Conservation (phyloP, 2,329 filamentous ascomycete genomes). For the Penicillium sclerotigenum region DNA sequence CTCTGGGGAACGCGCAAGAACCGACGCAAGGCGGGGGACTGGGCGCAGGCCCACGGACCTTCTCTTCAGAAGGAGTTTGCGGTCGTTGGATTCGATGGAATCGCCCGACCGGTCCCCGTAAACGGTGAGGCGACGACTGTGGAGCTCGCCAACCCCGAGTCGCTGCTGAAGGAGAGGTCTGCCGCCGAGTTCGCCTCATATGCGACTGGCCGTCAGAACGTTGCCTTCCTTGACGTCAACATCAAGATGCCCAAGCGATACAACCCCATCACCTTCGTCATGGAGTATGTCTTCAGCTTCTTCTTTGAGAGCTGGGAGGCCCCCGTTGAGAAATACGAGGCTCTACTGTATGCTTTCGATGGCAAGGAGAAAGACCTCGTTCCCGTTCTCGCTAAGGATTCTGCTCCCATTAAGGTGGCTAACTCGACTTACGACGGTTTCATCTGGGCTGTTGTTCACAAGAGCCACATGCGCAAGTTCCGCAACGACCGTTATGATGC, state of each 20-base stretch:
- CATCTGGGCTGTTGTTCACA: conserved; percentile 93
- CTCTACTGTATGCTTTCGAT: conserved; percentile 82
- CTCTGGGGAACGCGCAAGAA: conserved; percentile 78
- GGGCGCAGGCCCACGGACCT: conserved; percentile 72
- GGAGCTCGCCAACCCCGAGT: conserved; percentile 51
- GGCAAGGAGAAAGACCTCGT: conserved; percentile 81
- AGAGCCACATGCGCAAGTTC: conserved; percentile 84
- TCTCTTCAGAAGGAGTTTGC: conserved; percentile 78
- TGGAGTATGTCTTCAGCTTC: conserved; percentile 68
- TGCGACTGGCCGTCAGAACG: conserved; percentile 85
- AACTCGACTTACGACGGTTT: conserved; percentile 78
- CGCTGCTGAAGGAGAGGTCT: conserved; percentile 77
- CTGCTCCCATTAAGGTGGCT: conserved; percentile 51
- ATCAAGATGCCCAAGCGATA: conserved; percentile 79
- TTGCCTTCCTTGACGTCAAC: conserved; percentile 85
- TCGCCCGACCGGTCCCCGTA: conserved; percentile 46
- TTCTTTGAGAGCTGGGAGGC: conserved; percentile 73
- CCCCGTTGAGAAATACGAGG: conserved; percentile 71
- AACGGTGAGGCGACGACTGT: conserved; percentile 42
- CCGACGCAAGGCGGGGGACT: conserved; percentile 72
- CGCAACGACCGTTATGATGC: conserved; percentile 93
- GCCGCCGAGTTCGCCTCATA: conserved; percentile 84
- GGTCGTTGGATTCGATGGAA: conserved; percentile 71
- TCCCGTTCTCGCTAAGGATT: conserved; percentile 60
- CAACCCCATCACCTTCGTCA: conserved; percentile 68